A percentile compares a stretch with the other conserved stretches of the same genome.
Evolutionary conservation across 768 basidiomycete genomes (phyloP).

Genomic region (Serendipita sp.): DNA sequence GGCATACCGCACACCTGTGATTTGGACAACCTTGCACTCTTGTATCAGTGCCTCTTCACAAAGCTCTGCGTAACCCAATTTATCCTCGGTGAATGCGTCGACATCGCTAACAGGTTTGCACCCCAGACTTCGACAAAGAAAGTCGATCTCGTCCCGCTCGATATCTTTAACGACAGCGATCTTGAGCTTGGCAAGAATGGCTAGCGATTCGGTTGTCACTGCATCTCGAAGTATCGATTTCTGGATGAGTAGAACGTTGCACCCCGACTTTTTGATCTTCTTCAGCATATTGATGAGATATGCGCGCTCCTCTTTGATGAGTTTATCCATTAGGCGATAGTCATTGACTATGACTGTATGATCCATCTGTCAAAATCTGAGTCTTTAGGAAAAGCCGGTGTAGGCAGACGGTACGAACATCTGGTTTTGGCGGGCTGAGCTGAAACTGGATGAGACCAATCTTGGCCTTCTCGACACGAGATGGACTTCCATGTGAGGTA

Average conservation of each 20-base stretch:
- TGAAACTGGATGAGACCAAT: slow-evolving; percentile 98
- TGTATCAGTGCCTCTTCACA: slow-evolving; percentile 75
- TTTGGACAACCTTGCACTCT: slow-evolving; percentile 82
- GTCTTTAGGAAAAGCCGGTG: slow-evolving; percentile 12
- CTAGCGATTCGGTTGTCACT: slow-evolving; percentile 94
- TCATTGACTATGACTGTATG: slow-evolving; percentile 99
- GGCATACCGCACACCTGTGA: slow-evolving; percentile 90
- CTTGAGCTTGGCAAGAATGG: slow-evolving; percentile 91
- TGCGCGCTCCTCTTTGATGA: slow-evolving; percentile 96
- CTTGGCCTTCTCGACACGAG: slow-evolving; percentile 94
- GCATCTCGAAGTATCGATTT: slow-evolving; percentile 98
- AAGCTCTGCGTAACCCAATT: slow-evolving; percentile 89
- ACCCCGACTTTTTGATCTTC: slow-evolving; percentile 99
- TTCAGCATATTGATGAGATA: slow-evolving; percentile 97
- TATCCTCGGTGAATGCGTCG: slow-evolving; percentile 94
- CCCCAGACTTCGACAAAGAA: slow-evolving; percentile 85
- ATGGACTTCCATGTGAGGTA: slow-evolving; percentile 78
- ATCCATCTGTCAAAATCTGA: slow-evolving; percentile 60
- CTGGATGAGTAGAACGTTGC: slow-evolving; percentile 97
- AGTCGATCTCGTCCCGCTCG: slow-evolving; percentile 97
- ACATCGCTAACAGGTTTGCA: slow-evolving; percentile 96
- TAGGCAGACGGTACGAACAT: slow-evolving; percentile 37
- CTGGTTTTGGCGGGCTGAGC: slow-evolving; percentile 91
- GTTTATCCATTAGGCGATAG: slow-evolving; percentile 99
- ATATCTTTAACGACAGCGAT: slow-evolving; percentile 96